Conservation (phyloP, 2,329 filamentous ascomycete species). For the Lecanoromycetidae sp. region DNA sequence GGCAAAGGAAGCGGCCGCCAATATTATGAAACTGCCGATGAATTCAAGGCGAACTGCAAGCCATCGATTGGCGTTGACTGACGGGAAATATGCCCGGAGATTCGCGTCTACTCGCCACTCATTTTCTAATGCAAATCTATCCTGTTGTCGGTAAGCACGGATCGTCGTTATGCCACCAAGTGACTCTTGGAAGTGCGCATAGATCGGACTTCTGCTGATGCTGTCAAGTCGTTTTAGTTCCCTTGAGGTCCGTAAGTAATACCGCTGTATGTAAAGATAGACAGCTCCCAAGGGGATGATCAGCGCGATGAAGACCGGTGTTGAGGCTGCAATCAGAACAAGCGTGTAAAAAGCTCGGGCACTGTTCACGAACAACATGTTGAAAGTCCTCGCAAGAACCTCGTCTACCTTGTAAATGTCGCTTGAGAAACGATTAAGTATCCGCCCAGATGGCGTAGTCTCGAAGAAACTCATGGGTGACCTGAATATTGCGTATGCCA, state of each 20-base stretch:
- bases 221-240: constrained; percentile 95
- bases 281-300: constrained; percentile 69
- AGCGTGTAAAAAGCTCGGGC: constrained; percentile 72
- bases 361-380: constrained; percentile 79
- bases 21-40: constrained; percentile 85
- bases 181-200: constrained; percentile 96
- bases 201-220: constrained; percentile 89
- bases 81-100: constrained; percentile 86
- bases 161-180: constrained; percentile 91
- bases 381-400: constrained; percentile 90
- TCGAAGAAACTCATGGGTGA: constrained; percentile 99
- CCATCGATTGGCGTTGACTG: constrained; percentile 89
- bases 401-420: constrained; percentile 64
- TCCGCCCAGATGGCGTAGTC: constrained; percentile 89
- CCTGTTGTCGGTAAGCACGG: constrained; percentile 80
- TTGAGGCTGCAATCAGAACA: constrained; percentile 67
- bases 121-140: constrained; percentile 81
- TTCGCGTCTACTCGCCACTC: constrained; percentile 97
- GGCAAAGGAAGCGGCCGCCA: constrained; percentile 69
- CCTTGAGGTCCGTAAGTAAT: constrained; percentile 90
- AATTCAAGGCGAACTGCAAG: constrained; percentile 90
- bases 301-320: constrained; percentile 66
- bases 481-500: constrained; percentile 94
- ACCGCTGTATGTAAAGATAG: constrained; percentile 90
- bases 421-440: constrained; percentile 84